Percentiles rank a stretch among this genome's conserved stretches.
phyloP scores from a whole-genome alignment of 352 stramenopile species.

The Stramenopiles sp. region DNA sequence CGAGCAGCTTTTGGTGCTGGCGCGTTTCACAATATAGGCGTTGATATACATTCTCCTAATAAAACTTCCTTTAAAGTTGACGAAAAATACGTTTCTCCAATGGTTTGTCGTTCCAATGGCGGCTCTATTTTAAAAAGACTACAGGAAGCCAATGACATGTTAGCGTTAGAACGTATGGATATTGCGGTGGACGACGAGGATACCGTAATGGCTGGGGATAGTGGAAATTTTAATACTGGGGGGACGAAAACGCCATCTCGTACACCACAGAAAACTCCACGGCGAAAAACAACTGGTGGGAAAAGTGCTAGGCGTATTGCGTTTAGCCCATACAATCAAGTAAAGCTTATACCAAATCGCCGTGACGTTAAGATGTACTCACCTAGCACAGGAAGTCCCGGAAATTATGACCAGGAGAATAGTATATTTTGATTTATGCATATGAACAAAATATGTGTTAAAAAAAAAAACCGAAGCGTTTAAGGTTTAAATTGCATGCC shows the following conservation, averaged over 20 bases:
- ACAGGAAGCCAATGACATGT: neutral
- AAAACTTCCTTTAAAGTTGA: neutral
- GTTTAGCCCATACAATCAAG: neutral
- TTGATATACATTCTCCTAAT: neutral
- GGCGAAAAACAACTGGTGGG: neutral
- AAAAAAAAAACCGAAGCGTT: too few species aligned
- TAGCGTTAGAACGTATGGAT: neutral
- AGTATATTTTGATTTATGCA: too few species aligned
- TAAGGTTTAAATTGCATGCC: too few species aligned
- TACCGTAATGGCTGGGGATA: neutral
- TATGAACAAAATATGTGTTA: too few species aligned
- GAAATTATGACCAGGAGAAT: neutral
- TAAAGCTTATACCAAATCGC: neutral
- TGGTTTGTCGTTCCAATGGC: constrained; percentile 1
- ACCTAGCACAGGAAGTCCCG: neutral
- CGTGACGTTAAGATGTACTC: neutral
- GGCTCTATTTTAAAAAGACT: neutral
- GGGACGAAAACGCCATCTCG: neutral
- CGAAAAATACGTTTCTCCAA: neutral
- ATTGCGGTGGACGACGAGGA: neutral
- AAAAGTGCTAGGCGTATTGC: constrained; percentile 1
- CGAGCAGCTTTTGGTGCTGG: neutral
- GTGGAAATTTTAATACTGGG: too few species aligned
- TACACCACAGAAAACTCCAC: neutral
- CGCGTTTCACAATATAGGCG: neutral